phyloP scores from a whole-genome alignment of 768 basidiomycete genomes.

The Russula olivacea region DNA sequence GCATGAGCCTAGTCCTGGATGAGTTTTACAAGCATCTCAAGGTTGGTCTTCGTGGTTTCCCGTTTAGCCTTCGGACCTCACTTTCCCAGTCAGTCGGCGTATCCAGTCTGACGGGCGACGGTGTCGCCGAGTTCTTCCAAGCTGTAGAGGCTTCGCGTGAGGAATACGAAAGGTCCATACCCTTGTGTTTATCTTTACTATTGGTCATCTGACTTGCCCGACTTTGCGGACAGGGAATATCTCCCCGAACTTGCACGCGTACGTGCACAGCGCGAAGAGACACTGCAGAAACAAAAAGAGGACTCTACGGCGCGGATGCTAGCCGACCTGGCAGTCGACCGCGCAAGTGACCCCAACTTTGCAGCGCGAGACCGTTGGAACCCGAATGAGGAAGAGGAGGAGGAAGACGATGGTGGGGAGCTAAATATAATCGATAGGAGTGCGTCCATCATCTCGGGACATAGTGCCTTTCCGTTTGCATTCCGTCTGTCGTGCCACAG shows the following conservation, averaged over 20 bases:
- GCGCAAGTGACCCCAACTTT: conserved; percentile 52
- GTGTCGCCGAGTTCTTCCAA: conserved; percentile 85
- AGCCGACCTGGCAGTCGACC: conserved; percentile 75
- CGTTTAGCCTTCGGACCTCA: neutral
- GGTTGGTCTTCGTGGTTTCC: conserved; percentile 39
- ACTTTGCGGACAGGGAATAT: conserved; percentile 62
- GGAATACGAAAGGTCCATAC: conserved; percentile 80
- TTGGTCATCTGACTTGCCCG: neutral
- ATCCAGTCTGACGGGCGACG: conserved; percentile 92
- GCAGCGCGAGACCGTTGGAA: conserved; percentile 60
- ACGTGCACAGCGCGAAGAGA: conserved; percentile 54
- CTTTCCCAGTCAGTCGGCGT: conserved; percentile 80
- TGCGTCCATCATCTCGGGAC: conserved; percentile 35
- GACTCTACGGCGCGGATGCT: conserved; percentile 75
- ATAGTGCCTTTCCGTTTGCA: conserved; percentile 3
- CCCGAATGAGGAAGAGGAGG: conserved; percentile 53
- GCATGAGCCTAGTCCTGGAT: conserved; percentile 96
- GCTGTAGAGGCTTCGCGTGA: conserved; percentile 82
- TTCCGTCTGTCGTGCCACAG: conserved; percentile 3
- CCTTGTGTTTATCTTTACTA: neutral
- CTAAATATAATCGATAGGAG: conserved; percentile 65
- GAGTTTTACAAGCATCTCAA: conserved; percentile 97
- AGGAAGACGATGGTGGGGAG: conserved; percentile 36
- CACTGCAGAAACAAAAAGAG: conserved; percentile 58
- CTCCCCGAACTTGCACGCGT: conserved; percentile 82